Conservation (phyloP, 441 rosid genomes). For the Viola pubescens region DNA sequence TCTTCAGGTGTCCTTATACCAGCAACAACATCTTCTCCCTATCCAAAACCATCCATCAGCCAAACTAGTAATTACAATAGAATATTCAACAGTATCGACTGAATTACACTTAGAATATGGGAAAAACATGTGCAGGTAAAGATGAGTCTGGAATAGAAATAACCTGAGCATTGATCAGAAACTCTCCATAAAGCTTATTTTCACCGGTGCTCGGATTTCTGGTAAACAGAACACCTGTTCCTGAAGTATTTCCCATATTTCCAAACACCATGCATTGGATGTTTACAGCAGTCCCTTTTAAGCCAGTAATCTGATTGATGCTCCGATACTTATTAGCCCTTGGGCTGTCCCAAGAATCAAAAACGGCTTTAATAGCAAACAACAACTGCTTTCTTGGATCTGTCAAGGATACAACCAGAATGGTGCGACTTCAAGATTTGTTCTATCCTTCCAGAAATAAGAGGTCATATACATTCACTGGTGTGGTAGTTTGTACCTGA, state of each 20-base stretch:
- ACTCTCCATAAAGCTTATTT: constrained; percentile 89
- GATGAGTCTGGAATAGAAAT: neutral
- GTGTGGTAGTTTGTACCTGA: constrained; percentile 40
- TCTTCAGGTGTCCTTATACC: constrained; percentile 95
- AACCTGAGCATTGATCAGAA: constrained; percentile 90
- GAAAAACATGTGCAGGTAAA: neutral
- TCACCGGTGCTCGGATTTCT: constrained; percentile 93
- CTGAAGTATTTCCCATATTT: constrained; percentile 91
- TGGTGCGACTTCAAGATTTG: constrained; percentile 4
- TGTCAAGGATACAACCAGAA: constrained; percentile 16
- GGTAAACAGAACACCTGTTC: constrained; percentile 92
- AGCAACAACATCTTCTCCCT: constrained; percentile 97
- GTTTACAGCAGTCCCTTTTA: constrained; percentile 90
- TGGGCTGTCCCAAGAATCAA: constrained; percentile 88
- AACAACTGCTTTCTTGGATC: constrained; percentile 75
- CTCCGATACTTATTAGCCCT: constrained; percentile 77
- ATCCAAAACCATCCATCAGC: constrained; percentile 19
- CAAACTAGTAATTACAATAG: constrained; percentile 8
- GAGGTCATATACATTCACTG: neutral
- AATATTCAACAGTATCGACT: neutral
- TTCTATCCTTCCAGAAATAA: neutral
- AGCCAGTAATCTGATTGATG: constrained; percentile 82
- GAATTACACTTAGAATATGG: neutral
- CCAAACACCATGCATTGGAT: constrained; percentile 93
- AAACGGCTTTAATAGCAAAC: constrained; percentile 70